Evolutionary conservation across 805 yeast species (phyloP).

Genomic region (Zygosaccharomyces gambellarensis): DNA sequence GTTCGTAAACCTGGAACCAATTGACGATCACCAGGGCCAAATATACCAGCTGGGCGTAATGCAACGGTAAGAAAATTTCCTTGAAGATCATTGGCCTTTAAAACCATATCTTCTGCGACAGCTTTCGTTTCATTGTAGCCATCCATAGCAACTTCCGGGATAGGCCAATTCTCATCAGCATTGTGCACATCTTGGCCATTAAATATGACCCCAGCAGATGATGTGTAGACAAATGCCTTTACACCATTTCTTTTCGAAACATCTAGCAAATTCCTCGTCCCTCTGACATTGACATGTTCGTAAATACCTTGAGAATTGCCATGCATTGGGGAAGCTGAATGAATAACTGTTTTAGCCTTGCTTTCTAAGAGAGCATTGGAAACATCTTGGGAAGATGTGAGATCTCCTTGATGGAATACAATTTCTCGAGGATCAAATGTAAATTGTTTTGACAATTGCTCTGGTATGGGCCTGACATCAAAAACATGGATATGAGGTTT

Average conservation of each 20-base stretch:
- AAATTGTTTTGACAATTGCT: conserved; percentile 61
- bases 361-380: conserved; percentile 52
- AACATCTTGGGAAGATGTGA: conserved; percentile 71
- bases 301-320: conserved; percentile 79
- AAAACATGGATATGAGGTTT: conserved; percentile 76
- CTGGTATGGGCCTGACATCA: conserved; percentile 87
- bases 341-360: conserved; percentile 74
- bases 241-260: conserved; percentile 49
- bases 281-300: conserved; percentile 84
- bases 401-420: conserved; percentile 70
- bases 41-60: conserved; percentile 93
- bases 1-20: conserved; percentile 86
- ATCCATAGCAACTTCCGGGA: conserved; percentile 89
- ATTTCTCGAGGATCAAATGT: conserved; percentile 62
- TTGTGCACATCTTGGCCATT: conserved; percentile 90
- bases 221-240: conserved; percentile 82
- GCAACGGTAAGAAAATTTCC: conserved; percentile 70
- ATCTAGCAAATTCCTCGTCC: conserved; percentile 70
- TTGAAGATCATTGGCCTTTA: conserved; percentile 60
- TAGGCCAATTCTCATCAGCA: conserved; percentile 93
- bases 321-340: conserved; percentile 95
- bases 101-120: conserved; percentile 76
- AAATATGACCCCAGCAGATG: conserved; percentile 95
- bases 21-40: conserved; percentile 98
- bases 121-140: conserved; percentile 96